These are phyloP conservation scores for Skeletonema marinoi DNA, from an alignment of 108 stramenopile genomes.

Conservation along the genomic window DNA sequence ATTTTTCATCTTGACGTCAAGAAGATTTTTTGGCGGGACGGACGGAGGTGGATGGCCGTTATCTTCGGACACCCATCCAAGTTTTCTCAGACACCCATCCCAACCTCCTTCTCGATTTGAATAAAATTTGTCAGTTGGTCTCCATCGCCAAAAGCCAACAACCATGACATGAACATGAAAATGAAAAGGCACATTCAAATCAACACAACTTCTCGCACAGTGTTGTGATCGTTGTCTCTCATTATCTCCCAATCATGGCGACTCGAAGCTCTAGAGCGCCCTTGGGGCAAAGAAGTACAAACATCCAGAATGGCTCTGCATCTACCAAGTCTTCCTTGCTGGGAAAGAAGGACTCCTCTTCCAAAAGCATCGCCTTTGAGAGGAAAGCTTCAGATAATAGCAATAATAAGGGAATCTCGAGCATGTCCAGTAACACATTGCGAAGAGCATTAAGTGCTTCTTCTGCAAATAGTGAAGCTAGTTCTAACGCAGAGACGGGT, in stretches of 20 bases:
- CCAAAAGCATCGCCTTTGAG: constrained; percentile 12
- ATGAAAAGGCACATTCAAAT: not conserved
- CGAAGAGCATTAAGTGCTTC: constrained; percentile 20
- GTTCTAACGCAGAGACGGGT: not conserved
- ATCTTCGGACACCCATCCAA: not conserved
- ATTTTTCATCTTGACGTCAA: too few species aligned
- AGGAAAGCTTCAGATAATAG: not conserved
- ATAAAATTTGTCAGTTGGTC: not conserved
- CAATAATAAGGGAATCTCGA: constrained; percentile 42
- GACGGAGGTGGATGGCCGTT: not conserved
- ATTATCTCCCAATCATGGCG: not conserved
- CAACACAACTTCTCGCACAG: not conserved
- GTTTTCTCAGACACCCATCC: not conserved
- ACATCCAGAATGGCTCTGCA: constrained; percentile 13
- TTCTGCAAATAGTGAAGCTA: constrained; percentile 12
- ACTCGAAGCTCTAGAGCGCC: constrained; percentile 29
- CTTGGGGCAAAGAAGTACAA: constrained; percentile 20
- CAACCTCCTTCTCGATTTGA: not conserved
- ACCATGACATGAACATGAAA: not conserved
- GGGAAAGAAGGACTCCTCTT: constrained; percentile 22
- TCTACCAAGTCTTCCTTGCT: constrained; percentile 12
- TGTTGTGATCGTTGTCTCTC: not conserved
- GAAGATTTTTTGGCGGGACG: too few species aligned
- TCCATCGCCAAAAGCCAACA: not conserved
- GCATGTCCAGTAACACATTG: constrained; percentile 42